Conservation (phyloP, 495 filamentous ascomycete species). For the Xylaria bambusicola region DNA sequence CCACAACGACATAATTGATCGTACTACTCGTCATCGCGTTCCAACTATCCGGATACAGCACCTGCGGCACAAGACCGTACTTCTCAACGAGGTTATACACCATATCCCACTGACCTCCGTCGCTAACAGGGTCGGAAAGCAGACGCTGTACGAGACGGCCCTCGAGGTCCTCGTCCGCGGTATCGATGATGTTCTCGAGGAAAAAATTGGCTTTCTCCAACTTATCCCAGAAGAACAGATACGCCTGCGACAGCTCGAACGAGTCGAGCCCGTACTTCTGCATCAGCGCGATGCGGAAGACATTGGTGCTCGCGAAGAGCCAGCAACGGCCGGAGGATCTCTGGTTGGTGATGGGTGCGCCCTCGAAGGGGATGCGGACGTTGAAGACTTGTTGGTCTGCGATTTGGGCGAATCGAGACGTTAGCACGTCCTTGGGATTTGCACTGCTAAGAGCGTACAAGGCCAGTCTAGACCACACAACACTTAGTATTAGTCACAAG, state of each 20-base stretch:
- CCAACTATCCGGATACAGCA: constrained; percentile 76
- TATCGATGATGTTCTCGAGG: constrained; percentile 77
- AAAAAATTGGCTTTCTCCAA: constrained; percentile 90
- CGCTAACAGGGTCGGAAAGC: constrained; percentile 65
- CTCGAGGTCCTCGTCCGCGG: constrained; percentile 66
- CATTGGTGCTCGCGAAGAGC: constrained; percentile 85
- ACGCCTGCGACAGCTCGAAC: constrained; percentile 82
- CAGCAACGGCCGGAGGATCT: constrained; percentile 78
- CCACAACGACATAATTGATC: constrained; percentile 76
- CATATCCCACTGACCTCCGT: constrained; percentile 95
- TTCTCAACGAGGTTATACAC: constrained; percentile 81
- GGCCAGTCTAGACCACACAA: constrained; percentile 51
- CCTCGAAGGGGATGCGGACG: constrained; percentile 77
- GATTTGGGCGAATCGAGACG: constrained; percentile 56
- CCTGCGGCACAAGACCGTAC: constrained; percentile 81
- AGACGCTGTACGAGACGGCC: constrained; percentile 68
- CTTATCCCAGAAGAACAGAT: constrained; percentile 95
- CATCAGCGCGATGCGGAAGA: constrained; percentile 83
- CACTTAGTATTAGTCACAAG: background rate
- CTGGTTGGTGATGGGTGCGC: constrained; percentile 83
- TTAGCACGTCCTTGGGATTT: constrained; percentile 56
- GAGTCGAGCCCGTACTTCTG: constrained; percentile 71
- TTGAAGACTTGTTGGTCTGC: constrained; percentile 79
- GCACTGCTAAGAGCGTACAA: constrained; percentile 64
- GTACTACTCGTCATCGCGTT: constrained; percentile 68